Evolutionary conservation across 2,329 filamentous ascomycete genomes (phyloP), one percentile per base, ranked within the genome.

Genomic region (Aureobasidium sp.): DNA sequence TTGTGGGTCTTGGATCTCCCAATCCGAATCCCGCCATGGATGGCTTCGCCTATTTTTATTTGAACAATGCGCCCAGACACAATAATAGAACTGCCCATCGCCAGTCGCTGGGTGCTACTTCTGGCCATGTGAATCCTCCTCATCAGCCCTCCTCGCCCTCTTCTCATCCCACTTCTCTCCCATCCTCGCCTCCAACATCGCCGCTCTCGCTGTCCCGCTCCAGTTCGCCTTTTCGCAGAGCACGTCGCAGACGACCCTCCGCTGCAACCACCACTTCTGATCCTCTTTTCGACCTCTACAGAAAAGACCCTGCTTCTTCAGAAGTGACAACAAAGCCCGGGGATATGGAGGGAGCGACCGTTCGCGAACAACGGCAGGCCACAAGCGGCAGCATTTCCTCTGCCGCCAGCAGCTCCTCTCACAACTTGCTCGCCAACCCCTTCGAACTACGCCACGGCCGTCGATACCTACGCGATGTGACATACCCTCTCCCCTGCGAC

Each of bases 401-500:
- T 17, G 33, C 42, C 17, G 54, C 54, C 31, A 54, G 44, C 19
- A 29, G 17, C 17, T 58, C 61, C 5, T 50, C 52, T 5, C 40
- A 50, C 53, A 62, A 45, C 37, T 22, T 64, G 7, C 54, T 63
- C n/a, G 44, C 48, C 31, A 62, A 65, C 27, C 65, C 65, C 2
- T 88, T 92, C 69, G 77, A 88, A 66, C 77, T 86, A 66, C 86
- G 88, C 69, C 87, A 94, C 77, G 90, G 90, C 58, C 88, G 91
- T 62, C 88, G 88, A 50, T 97, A 93, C 75, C 82, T 95, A 66
- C 85, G 88, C 70, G 90, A 96, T 70, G 78, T 89, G 33, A 77
- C 84, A 8, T 97, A 97, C 69, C 91, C 91, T n/a, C 79, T 97
- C 2, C 93, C 93, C 42, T 88, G 89, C 76, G 93, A 97, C 75